Base-by-base conservation (phyloP, 352 stramenopile species). In the Pythium scleroteichum region DNA sequence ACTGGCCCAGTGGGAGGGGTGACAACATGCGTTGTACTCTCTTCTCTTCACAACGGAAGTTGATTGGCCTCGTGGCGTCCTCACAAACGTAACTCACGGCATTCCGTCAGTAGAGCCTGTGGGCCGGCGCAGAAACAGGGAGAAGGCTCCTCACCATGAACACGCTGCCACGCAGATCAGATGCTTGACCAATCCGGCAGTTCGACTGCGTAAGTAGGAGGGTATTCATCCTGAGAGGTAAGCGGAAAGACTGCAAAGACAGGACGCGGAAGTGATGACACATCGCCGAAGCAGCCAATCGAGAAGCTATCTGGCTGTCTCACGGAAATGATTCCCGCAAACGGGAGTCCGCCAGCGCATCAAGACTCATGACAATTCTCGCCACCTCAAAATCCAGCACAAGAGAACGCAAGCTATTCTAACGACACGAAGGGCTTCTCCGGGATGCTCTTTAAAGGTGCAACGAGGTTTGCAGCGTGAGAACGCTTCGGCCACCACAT, bases 271-370 rank as follows among this genome's bases (percentile, higher is more conserved):
- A 48, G 23, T 42, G 45, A 69, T 69, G 61, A 63, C 47, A 59
- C 62, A 69, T 69, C 62, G 57, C 22, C 41, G 45, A 62, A 57
- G 54, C 39, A 67, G 60, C 42, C 59, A 56, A 62, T 53, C 60
- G 9, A 67, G 52, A 57, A 65, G 39, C 22, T 66, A n/a, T n/a
- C n/a, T 26, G 17, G 29, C 38, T 56, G 49, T 57, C 35, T 48
- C 39, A 51, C 39, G 0, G 2, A 35, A 16, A 16, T 26, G 24
- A 2, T 23, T 48, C 12, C n/a, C 23, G 22, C 61, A 27, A 62
- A 68, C 62, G 39, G 33, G 59, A 45, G 24, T 35, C 20, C 5
- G 51, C 59, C 59, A 54, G 44, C 33, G 26, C 33, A 45, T 17
- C 41, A 45, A 17, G 35, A n/a, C 19, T 7, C 41, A 44, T 17